Evolutionary conservation across 164 flowering plant species (phyloP).

Genomic region (Umbilicus rupestris): DNA sequence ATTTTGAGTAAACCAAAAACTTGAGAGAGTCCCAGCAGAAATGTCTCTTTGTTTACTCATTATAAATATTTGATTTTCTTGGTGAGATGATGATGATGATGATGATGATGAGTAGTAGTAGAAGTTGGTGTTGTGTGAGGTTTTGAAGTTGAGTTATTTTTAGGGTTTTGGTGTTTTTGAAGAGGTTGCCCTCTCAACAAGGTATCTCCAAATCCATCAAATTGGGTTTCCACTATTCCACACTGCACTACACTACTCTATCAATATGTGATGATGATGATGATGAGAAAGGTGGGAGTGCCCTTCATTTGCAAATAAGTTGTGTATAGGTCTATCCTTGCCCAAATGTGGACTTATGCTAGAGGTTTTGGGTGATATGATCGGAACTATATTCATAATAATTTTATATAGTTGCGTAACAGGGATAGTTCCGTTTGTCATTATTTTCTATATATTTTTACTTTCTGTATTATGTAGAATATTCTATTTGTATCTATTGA

Average conservation of each 20-base stretch:
- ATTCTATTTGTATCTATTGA: not conserved
- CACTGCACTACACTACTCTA: not conserved
- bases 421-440: not conserved
- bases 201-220: not conserved
- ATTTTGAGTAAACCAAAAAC: conserved; percentile 25
- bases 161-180: not conserved
- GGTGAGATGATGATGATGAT: no score
- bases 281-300: not conserved
- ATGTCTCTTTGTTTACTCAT: no score
- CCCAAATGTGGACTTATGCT: not conserved
- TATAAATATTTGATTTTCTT: no score
- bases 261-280: not conserved
- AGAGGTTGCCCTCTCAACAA: not conserved
- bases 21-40: not conserved
- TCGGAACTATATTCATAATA: not conserved
- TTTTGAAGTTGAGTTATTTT: not conserved
- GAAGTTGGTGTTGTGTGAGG: not conserved
- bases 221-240: not conserved
- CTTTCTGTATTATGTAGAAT: no score
- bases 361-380: not conserved
- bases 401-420: not conserved
- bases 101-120: not conserved
- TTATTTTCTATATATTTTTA: no score
- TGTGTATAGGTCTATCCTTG: not conserved
- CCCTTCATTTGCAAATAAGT: not conserved